These are phyloP conservation scores for Endocalyx cinctus DNA, from an alignment of 2,329 filamentous ascomycete genomes.

Conservation along the genomic window DNA sequence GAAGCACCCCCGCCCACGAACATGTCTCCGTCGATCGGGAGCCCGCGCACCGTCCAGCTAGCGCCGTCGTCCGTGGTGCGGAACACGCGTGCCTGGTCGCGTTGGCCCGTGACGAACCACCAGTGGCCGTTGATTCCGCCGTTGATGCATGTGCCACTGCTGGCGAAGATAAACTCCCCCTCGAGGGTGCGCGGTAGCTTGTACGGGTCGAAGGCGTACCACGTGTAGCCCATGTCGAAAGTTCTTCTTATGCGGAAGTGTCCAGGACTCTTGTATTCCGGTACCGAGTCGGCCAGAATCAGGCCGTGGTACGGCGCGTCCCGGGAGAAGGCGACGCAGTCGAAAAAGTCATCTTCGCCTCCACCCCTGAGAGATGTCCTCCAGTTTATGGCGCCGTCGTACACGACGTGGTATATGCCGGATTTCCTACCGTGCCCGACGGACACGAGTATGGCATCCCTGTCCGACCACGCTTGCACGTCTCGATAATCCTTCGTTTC, in stretches of 20 bases:
- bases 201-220: slow-evolving; percentile 18
- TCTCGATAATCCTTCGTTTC: too few species aligned
- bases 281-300: slow-evolving; percentile 29
- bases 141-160: slow-evolving; percentile 30
- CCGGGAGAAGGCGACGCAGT: slow-evolving; percentile 31
- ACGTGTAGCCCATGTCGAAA: slow-evolving; percentile 22
- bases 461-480: slow-evolving; percentile 34
- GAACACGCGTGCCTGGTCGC: slow-evolving; percentile 24
- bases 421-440: slow-evolving; percentile 27
- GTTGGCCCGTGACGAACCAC: slow-evolving; percentile 25
- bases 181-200: slow-evolving; percentile 22
- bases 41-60: slow-evolving; percentile 24
- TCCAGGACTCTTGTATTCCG: slow-evolving; percentile 28
- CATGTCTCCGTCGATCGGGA: too few species aligned
- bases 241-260: too few species aligned
- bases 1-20: slow-evolving; percentile 22
- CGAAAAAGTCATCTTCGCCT: slow-evolving; percentile 27
- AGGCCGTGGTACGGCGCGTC: slow-evolving; percentile 19
- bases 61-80: slow-evolving; percentile 20
- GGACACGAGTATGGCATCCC: slow-evolving; percentile 35
- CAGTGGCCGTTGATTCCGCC: slow-evolving; percentile 20
- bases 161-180: slow-evolving; percentile 27
- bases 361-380: slow-evolving; percentile 21
- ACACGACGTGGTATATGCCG: slow-evolving; percentile 27
- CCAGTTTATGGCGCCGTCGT: slow-evolving; percentile 25